Conservation (phyloP, 148 eudicot genomes). For the Chenopodium formosanum region DNA sequence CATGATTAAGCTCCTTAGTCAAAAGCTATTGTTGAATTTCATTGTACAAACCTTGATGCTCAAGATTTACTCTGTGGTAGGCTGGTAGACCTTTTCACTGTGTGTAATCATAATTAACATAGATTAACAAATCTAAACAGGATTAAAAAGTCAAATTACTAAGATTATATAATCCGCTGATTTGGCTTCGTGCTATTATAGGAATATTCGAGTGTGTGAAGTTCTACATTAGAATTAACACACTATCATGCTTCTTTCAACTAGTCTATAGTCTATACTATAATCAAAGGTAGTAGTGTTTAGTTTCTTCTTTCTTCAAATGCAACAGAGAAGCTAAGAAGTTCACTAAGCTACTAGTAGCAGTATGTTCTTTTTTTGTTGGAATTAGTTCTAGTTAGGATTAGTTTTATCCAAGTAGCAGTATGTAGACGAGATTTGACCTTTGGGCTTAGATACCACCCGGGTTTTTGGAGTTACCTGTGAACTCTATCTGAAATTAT, state of each 20-base stretch:
- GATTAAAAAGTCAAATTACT: background rate
- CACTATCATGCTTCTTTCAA: background rate
- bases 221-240: background rate
- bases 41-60: constrained; percentile 27
- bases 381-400: too few relatives aligned
- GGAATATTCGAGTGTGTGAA: background rate
- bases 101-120: constrained; percentile 24
- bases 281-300: background rate
- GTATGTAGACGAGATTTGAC: too few relatives aligned
- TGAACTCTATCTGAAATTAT: too few relatives aligned
- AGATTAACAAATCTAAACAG: constrained; percentile 13
- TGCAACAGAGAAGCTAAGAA: background rate
- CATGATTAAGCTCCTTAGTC: constrained; percentile 27
- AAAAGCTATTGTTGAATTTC: constrained; percentile 30
- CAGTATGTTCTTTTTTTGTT: too few relatives aligned
- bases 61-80: constrained; percentile 21
- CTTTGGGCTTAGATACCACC: too few relatives aligned
- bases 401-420: too few relatives aligned
- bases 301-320: background rate
- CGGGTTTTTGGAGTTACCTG: too few relatives aligned
- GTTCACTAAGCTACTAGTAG: too few relatives aligned
- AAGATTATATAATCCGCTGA: background rate
- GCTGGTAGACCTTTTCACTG: background rate
- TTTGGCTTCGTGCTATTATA: background rate
- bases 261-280: background rate